Base-by-base conservation (phyloP, 768 basidiomycete species). In the Amylocystis lapponica region DNA sequence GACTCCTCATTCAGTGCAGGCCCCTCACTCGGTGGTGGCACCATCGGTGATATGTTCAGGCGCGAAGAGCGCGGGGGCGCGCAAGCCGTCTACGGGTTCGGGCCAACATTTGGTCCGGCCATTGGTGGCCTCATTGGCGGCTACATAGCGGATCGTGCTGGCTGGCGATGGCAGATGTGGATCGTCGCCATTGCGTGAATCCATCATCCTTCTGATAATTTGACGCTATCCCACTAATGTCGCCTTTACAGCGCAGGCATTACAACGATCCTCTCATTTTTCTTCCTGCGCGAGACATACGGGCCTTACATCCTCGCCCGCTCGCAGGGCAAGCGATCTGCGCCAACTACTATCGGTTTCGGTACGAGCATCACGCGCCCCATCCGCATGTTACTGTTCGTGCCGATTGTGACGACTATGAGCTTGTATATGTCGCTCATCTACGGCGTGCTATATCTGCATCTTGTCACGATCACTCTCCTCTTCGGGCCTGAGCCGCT, bases 211-310 rank as follows among this genome's bases (percentile, higher is more conserved):
- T 27, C 33, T 5, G 8, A 17, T 35, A n/a, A n/a, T n/a, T n/a
- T n/a, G n/a, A n/a, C n/a, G n/a, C n/a, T 36, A 3, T 16, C 6
- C 16, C 16, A 12, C 4, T 7, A 14, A 26, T 7, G 11, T 27
- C 29, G 26, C 20, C 23, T 22, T 20, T 9, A 5, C 36, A 45
- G 43, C 12, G 27, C 19, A 13, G 43, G 35, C 3, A 23, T 36
- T 8, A 45, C 43, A 10, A 45, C 43, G 7, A 26, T 38, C 9
- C n/a, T 27, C 5, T 45, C 43, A 6, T 20, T 37, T 5, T 37
- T 45, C n/a, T 45, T 45, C 16, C 43, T 45, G 26, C 34, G 27
- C 10, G 43, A 45, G 32, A 45, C 43, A 3, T 45, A 45, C 36
- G 34, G 26, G 5, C 43, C 43, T 9, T 45, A 37, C 22, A 13